A percentile compares a stretch with the other conserved stretches of the same genome.
Conservation (phyloP, 306 rosid genomes). For the Trifolium dubium region DNA sequence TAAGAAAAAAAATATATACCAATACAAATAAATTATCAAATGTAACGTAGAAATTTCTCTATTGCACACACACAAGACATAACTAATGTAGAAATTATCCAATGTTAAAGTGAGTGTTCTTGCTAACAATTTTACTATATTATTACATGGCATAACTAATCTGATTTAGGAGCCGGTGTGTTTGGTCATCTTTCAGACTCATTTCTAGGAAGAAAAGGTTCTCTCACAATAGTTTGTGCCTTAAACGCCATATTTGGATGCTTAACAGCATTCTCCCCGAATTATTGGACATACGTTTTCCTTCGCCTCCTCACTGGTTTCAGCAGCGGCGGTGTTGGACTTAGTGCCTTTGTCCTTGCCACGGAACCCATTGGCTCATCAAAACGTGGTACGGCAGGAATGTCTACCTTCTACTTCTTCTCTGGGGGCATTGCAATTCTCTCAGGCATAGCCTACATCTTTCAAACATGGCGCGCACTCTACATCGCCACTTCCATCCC, state of each 20-base stretch:
- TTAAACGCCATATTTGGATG: conserved; percentile 72
- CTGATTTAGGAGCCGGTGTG: conserved; percentile 89
- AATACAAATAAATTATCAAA: no score
- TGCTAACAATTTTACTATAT: no score
- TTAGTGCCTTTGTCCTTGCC: conserved; percentile 82
- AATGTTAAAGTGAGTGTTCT: no score
- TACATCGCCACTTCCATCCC: conserved; percentile 76
- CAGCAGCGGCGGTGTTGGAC: conserved; percentile 86
- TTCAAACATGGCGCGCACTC: conserved; percentile 75
- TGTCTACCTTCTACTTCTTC: conserved; percentile 96
- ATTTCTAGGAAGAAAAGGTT: conserved; percentile 78
- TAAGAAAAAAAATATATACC: no score
- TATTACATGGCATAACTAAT: no score
- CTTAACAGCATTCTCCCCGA: conserved; percentile 70
- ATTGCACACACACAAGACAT: no score
- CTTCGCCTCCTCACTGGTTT: conserved; percentile 88
- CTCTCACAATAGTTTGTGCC: conserved; percentile 68
- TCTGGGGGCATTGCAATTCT: conserved; percentile 75
- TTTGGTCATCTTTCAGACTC: conserved; percentile 94
- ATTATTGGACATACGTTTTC: conserved; percentile 56
- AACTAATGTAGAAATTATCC: no score
- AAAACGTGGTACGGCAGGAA: conserved; percentile 70
- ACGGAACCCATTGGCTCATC: conserved; percentile 79
- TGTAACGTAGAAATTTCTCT: no score
- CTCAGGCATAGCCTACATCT: conserved; percentile 64